These are phyloP conservation scores for Coleophoma crateriformis DNA, from an alignment of 2,329 filamentous ascomycete genomes.

Conservation along the genomic window DNA sequence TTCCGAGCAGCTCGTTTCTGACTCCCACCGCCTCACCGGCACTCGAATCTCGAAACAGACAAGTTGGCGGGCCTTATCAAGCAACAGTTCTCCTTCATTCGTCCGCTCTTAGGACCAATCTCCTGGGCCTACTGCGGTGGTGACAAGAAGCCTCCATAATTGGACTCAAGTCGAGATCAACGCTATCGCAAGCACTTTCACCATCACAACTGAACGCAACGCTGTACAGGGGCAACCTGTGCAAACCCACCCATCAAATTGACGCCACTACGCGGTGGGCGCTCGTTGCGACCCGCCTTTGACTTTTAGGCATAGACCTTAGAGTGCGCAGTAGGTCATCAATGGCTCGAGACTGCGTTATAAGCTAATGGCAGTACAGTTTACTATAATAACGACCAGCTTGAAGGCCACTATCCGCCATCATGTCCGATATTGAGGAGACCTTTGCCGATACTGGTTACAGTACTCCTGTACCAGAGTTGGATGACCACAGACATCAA, in stretches of 20 bases:
- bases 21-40: conserved; percentile 25
- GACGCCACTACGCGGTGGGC: conserved; percentile 44
- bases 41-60: conserved; percentile 47
- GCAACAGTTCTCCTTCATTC: conserved; percentile 67
- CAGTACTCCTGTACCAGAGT: conserved; percentile 69
- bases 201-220: neutral
- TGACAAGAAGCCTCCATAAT: conserved; percentile 97
- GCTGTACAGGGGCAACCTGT: conserved; percentile 29
- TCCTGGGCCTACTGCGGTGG: conserved; percentile 94
- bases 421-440: conserved; percentile 65
- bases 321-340: conserved; percentile 1
- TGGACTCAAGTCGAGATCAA: conserved; percentile 32
- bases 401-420: conserved; percentile 29
- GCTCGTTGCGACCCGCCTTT: conserved; percentile 45
- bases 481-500: conserved; percentile 83
- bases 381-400: too few relatives aligned
- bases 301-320: conserved; percentile 11
- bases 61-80: conserved; percentile 88
- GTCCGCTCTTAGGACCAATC: conserved; percentile 87
- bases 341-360: neutral
- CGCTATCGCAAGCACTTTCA: too few relatives aligned
- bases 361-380: too few relatives aligned
- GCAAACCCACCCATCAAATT: conserved; percentile 38
- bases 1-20: neutral
- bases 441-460: conserved; percentile 55